Base-by-base conservation (phyloP, 2,329 filamentous ascomycete genomes). In the Calonectria pseudoturangicola region DNA sequence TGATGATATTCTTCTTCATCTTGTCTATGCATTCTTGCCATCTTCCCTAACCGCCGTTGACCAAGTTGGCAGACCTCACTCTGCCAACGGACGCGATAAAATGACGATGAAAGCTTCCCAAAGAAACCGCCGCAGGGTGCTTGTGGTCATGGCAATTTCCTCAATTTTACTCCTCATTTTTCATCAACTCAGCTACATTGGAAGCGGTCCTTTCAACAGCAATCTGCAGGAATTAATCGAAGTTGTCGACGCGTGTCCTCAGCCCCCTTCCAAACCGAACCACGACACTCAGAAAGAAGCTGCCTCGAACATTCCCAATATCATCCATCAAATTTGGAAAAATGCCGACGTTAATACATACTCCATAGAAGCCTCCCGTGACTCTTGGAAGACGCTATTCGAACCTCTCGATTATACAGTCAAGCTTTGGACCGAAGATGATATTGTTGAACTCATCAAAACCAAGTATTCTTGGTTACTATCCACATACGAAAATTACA, bases 321-420 rank as follows among this genome's bases (percentile, higher is more conserved):
- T 56, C 25, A 28, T 56, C 10, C 51, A 56, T 25, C 51, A 56
- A 13, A 56, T 56, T 56, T 56, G 51, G 51, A 56, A 56, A 36
- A 56, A 30, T 2, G 30, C 28, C 51, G 10, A 56, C 18, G 30
- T 56, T 18, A 21, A 21, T 13, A 56, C 51, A 36, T 56, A 56
- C 18, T 56, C 51, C 4, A 56, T 56, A 13, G 51, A 56, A 10
- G 51, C 51, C 18, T 56, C 51, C 15, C 51, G 51, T 9, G 51
- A 56, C 30, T 56, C 51, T 21, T 56, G 51, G 51, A 36, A 36
- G 18, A 12, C 18, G 3, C 18, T 15, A 1, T 28, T 56, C 9
- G 18, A 39, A 30, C 51, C 51, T 13, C 51, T 56, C 9, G 33
- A 28, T 30, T 56, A 56, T n/a, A 56, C 28, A 15, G 51, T 56